phyloP scores from a whole-genome alignment of 2,329 filamentous ascomycete species.

The Sporothrix euskadiensis region DNA sequence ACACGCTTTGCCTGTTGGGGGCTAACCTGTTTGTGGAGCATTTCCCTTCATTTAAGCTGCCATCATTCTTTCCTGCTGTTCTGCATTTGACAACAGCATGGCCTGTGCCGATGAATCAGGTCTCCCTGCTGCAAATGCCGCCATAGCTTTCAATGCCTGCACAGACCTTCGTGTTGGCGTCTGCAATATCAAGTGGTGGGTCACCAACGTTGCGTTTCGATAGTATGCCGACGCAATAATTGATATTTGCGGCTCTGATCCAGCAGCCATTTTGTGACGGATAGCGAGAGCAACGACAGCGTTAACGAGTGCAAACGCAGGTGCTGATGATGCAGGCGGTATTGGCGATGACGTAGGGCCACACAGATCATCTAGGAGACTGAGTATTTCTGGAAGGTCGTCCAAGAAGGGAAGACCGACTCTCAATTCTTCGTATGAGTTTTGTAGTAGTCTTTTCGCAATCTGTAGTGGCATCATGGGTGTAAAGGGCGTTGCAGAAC shows the following conservation, averaged over 20 bases:
- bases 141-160: neutral
- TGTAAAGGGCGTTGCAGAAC: neutral
- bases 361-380: neutral
- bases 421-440: neutral
- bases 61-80: neutral
- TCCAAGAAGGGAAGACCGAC: neutral
- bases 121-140: neutral
- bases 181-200: neutral
- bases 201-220: neutral
- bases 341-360: neutral
- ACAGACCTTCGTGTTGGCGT: neutral
- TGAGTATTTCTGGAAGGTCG: neutral
- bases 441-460: neutral
- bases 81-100: neutral
- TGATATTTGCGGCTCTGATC: neutral
- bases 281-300: neutral
- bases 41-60: too few relatives aligned
- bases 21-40: too few relatives aligned
- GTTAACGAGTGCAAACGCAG: neutral
- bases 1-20: too few relatives aligned
- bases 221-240: neutral
- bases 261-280: constrained; percentile 3
- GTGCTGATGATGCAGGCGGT: neutral
- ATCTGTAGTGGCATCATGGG: neutral
- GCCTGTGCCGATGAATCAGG: neutral